These are phyloP conservation scores for Protoeuglena noctilucae DNA, from an alignment of 139 green algal genomes.

Conservation along the genomic window DNA sequence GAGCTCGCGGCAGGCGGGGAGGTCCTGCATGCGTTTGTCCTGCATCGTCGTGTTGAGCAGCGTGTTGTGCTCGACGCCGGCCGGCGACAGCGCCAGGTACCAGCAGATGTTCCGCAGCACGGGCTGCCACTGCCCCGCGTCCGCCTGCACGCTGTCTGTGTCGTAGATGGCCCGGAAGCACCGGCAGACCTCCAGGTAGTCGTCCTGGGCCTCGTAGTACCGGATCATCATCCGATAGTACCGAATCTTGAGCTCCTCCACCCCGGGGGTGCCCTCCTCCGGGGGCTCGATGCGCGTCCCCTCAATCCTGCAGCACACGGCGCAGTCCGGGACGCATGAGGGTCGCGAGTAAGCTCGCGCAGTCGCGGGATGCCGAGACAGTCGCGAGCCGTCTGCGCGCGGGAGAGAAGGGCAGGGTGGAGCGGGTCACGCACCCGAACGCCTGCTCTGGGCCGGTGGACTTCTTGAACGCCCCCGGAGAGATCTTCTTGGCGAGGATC, in stretches of 20 bases:
- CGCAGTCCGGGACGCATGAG: no score
- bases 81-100: conserved; percentile 68
- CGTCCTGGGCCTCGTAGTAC: conserved; percentile 53
- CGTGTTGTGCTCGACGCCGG: conserved; percentile 63
- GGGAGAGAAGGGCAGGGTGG: background rate
- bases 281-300: conserved; percentile 73
- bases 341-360: no score
- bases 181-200: conserved; percentile 88
- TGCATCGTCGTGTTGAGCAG: conserved; percentile 49
- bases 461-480: conserved; percentile 64
- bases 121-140: conserved; percentile 32
- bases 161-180: conserved; percentile 37
- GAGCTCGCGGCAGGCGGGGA: conserved; percentile 67
- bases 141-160: conserved; percentile 17
- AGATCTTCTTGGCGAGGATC: conserved; percentile 90
- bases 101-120: conserved; percentile 73
- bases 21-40: conserved; percentile 63
- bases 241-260: conserved; percentile 79
- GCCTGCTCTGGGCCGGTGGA: conserved; percentile 48
- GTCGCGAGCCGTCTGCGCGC: no score
- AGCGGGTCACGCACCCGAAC: conserved; percentile 49
- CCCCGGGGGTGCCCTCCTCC: conserved; percentile 57
- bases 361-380: no score
- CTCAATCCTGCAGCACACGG: no score
- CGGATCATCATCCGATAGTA: conserved; percentile 86